Percentiles rank a stretch among this genome's conserved stretches.
Conservation (phyloP, 768 basidiomycete species). For the Amanita phalloides region DNA sequence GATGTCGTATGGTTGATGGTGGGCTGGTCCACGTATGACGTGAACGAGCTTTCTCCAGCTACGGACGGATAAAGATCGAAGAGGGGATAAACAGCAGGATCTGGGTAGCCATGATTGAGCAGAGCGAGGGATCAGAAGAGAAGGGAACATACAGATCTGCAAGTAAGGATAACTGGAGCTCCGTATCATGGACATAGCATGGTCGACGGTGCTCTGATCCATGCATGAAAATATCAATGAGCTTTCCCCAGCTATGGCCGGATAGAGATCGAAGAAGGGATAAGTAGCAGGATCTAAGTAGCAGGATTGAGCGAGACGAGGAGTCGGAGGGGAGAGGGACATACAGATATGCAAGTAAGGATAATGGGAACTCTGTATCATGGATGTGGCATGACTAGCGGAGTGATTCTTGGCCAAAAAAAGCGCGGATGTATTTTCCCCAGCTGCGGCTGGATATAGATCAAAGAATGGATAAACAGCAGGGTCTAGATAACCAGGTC, state of each 20-base stretch:
- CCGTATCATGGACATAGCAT: background rate
- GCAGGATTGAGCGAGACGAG: too few species aligned
- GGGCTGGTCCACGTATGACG: background rate
- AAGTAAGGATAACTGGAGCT: slow-evolving; percentile 14
- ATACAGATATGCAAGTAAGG: too few species aligned
- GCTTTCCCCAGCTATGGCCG: too few species aligned
- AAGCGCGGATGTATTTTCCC: background rate
- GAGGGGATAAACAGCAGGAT: slow-evolving; percentile 24
- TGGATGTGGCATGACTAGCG: too few species aligned
- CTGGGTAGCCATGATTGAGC: slow-evolving; percentile 13
- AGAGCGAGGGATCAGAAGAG: background rate
- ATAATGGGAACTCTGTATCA: too few species aligned
- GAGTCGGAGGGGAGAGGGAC: too few species aligned
- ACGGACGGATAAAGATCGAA: slow-evolving; percentile 13
- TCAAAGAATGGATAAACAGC: slow-evolving; percentile 7
- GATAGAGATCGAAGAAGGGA: slow-evolving; percentile 3
- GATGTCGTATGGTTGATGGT: background rate
- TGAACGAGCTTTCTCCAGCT: background rate
- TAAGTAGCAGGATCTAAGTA: background rate
- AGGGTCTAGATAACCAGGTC: slow-evolving; percentile 2
- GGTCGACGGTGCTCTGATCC: background rate
- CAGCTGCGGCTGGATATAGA: slow-evolving; percentile 2
- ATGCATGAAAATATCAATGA: background rate
- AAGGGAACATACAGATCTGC: slow-evolving; percentile 17
- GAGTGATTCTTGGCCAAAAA: too few species aligned